A percentile compares a stretch with the other conserved stretches of the same genome.
These are phyloP conservation scores for Gentiana straminea DNA, from an alignment of 257 asterid genomes.

Conservation along the genomic window DNA sequence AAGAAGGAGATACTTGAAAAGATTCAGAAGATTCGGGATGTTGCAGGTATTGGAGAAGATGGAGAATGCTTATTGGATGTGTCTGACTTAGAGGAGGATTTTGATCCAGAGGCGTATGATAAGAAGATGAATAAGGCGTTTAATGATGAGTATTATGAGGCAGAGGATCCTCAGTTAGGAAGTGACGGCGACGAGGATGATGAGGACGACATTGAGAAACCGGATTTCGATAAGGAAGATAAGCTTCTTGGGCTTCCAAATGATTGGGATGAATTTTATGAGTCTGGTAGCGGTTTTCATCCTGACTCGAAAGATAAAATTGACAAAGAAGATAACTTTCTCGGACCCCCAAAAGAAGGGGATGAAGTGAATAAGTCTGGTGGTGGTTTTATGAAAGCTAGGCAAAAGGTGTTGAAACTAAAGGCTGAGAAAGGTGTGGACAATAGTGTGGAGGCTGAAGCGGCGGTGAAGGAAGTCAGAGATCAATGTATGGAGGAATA, in stretches of 20 bases:
- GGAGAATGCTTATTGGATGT: conserved; percentile 32
- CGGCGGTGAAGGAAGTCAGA: conserved; percentile 31
- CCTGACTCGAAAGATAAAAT: too few relatives aligned
- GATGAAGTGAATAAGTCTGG: conserved; percentile 8
- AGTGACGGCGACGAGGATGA: conserved; percentile 48
- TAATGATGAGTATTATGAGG: conserved; percentile 50
- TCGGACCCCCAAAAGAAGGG: conserved; percentile 18
- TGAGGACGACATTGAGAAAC: conserved; percentile 38
- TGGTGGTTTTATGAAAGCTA: not conserved
- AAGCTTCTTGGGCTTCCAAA: conserved; percentile 69
- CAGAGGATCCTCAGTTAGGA: conserved; percentile 59
- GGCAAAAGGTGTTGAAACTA: conserved; percentile 38
- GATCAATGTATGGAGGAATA: conserved; percentile 74
- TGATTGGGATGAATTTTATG: conserved; percentile 49
- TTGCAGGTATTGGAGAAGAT: conserved; percentile 56
- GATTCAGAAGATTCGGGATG: conserved; percentile 64
- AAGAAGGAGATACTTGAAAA: conserved; percentile 75
- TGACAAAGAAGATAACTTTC: not conserved
- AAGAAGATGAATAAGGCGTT: conserved; percentile 63
- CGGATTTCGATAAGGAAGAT: conserved; percentile 78
- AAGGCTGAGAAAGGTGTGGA: conserved; percentile 13
- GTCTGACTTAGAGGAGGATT: conserved; percentile 71
- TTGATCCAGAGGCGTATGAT: conserved; percentile 65
- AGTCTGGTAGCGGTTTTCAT: conserved; percentile 33
- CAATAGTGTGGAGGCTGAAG: conserved; percentile 19